phyloP scores from a whole-genome alignment of 2,329 filamentous ascomycete genomes.

The Pestalotiopsis sp. region DNA sequence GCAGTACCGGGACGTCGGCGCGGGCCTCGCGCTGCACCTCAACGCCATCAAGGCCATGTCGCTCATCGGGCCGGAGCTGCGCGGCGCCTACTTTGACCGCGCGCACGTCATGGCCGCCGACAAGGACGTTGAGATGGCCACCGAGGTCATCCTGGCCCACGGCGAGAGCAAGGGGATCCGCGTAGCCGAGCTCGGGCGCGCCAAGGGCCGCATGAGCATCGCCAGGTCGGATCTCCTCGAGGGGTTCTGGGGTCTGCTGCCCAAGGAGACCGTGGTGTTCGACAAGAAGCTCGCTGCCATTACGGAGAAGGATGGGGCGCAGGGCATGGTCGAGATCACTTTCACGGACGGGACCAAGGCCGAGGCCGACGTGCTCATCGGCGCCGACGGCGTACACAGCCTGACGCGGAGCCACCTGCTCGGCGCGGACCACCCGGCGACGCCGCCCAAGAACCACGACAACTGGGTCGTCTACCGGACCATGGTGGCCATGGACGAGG shows the following conservation, averaged over 20 bases:
- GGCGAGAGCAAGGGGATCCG: slow-evolving; percentile 21
- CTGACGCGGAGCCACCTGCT: slow-evolving; percentile 29
- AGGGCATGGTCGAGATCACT: slow-evolving; percentile 17
- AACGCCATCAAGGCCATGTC: slow-evolving; percentile 37
- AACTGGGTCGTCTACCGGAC: slow-evolving; percentile 31
- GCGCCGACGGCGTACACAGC: slow-evolving; percentile 36
- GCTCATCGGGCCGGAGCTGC: slow-evolving; percentile 33
- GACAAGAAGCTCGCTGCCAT: slow-evolving; percentile 24
- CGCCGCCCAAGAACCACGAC: slow-evolving; percentile 31
- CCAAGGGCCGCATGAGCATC: slow-evolving; percentile 33
- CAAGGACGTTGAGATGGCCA: slow-evolving; percentile 31
- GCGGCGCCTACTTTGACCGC: slow-evolving; percentile 31
- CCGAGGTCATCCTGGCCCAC: slow-evolving; percentile 32
- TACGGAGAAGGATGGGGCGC: slow-evolving; percentile 7
- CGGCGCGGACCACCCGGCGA: slow-evolving; percentile 28
- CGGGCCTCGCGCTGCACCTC: slow-evolving; percentile 37
- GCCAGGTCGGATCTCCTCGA: slow-evolving; percentile 27
- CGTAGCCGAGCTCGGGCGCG: slow-evolving; percentile 32
- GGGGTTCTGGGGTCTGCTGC: slow-evolving; percentile 28
- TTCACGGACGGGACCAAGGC: slow-evolving; percentile 27
- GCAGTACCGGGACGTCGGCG: slow-evolving; percentile 35
- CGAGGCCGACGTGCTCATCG: slow-evolving; percentile 32
- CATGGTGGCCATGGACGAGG: slow-evolving; percentile 27
- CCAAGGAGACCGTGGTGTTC: slow-evolving; percentile 17
- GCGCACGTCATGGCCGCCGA: slow-evolving; percentile 29